Conservation (phyloP, 176 grass and related monocot species). For the Hordeum vulgare region DNA sequence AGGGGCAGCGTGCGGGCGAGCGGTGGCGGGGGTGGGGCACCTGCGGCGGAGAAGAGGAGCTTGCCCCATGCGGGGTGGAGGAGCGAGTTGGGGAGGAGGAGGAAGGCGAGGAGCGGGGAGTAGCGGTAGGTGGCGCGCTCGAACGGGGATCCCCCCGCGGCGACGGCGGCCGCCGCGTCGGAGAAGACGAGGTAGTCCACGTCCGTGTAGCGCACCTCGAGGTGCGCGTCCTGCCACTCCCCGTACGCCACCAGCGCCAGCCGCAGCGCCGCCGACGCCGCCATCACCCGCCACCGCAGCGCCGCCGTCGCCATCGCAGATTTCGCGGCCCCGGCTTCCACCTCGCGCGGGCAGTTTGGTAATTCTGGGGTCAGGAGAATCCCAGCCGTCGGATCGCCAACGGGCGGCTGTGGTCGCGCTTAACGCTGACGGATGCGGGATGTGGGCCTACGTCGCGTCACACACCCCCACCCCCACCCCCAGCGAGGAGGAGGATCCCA, state of each 20-base stretch:
- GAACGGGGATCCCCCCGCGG: constrained; percentile 64
- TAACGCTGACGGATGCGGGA: background rate
- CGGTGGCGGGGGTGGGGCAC: constrained; percentile 3
- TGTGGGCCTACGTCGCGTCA: background rate
- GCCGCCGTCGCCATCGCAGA: constrained; percentile 2
- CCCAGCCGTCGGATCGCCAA: background rate
- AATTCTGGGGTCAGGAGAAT: background rate
- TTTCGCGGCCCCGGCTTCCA: no score
- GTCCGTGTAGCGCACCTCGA: constrained; percentile 89
- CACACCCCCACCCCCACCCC: no score
- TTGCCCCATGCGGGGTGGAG: constrained; percentile 78
- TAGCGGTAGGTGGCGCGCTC: constrained; percentile 82
- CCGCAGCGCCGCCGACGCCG: constrained; percentile 48
- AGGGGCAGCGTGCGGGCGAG: background rate
- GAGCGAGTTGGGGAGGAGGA: constrained; percentile 75
- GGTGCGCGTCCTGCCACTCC: constrained; percentile 90
- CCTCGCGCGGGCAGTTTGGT: constrained; percentile 9
- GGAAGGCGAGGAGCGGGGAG: constrained; percentile 75
- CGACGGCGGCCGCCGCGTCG: constrained; percentile 71
- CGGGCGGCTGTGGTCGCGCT: background rate
- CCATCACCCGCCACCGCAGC: constrained; percentile 40
- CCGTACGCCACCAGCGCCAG: constrained; percentile 50
- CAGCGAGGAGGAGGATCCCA: background rate
- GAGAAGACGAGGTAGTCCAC: constrained; percentile 96
- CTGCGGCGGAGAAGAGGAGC: constrained; percentile 79